Percentiles rank a stretch among this genome's conserved stretches.
Evolutionary conservation across 2,329 filamentous ascomycete genomes (phyloP).

Genomic region (Passalora sequoiae): DNA sequence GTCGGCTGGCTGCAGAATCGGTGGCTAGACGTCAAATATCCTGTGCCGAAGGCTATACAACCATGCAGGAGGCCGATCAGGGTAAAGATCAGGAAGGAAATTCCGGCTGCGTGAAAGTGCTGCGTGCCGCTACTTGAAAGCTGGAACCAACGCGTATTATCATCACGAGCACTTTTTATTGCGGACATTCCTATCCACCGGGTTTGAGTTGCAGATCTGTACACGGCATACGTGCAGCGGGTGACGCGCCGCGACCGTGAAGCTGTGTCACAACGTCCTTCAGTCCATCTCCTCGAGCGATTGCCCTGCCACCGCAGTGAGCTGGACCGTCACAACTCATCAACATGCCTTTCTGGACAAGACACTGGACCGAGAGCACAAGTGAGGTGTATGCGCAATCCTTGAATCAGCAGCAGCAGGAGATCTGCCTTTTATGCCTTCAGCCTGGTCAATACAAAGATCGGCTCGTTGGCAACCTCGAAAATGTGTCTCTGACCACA

Average conservation of each 20-base stretch:
- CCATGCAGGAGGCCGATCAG: slow-evolving; percentile 28
- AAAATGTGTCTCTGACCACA: neutral
- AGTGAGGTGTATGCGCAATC: neutral
- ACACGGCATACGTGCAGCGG: too few species aligned
- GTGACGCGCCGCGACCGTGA: too few species aligned
- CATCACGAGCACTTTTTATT: too few species aligned
- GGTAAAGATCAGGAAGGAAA: slow-evolving; percentile 20
- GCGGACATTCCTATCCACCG: too few species aligned
- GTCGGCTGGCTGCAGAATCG: slow-evolving; percentile 18
- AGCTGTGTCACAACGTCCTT: neutral
- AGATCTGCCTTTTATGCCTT: neutral
- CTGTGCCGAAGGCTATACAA: slow-evolving; percentile 20
- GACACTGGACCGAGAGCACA: neutral
- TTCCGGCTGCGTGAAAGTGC: slow-evolving; percentile 6
- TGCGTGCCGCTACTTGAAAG: neutral
- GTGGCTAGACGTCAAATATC: slow-evolving; percentile 27
- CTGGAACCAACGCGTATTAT: neutral
- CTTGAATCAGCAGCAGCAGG: neutral
- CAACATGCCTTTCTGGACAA: neutral
- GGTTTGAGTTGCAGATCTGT: too few species aligned
- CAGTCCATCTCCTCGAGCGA: too few species aligned
- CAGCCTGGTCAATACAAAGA: neutral
- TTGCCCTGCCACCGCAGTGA: neutral
- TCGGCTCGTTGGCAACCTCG: neutral
- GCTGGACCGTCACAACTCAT: neutral